Evolutionary conservation across 116 monocot species (phyloP).

Genomic region (Zostera marina): DNA sequence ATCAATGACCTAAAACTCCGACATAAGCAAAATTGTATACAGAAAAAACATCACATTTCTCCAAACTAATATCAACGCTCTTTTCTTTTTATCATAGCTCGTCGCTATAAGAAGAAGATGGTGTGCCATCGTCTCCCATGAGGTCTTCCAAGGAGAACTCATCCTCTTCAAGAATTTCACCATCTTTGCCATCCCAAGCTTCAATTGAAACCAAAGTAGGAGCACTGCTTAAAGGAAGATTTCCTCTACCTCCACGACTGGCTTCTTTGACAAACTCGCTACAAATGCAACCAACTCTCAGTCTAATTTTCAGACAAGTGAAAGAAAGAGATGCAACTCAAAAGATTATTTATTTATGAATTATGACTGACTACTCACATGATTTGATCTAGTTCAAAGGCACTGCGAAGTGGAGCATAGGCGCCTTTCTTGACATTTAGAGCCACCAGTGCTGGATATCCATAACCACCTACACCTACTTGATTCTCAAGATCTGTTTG

Average conservation of each 20-base stretch:
- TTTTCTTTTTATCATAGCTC: too few species aligned
- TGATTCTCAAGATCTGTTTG: conserved; percentile 74
- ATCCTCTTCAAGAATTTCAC: conserved; percentile 64
- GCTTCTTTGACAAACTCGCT: conserved; percentile 93
- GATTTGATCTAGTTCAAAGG: conserved; percentile 57
- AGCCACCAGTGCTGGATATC: conserved; percentile 86
- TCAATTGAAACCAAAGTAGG: conserved; percentile 39
- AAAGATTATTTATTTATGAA: background rate
- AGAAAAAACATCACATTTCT: too few species aligned
- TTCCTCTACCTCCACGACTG: conserved; percentile 79
- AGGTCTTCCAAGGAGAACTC: conserved; percentile 95
- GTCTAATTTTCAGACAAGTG: background rate
- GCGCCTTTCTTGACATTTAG: conserved; percentile 73
- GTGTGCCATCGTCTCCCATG: conserved; percentile 40
- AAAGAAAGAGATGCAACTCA: too few species aligned
- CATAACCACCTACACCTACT: conserved; percentile 89
- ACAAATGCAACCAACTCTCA: conserved; percentile 2
- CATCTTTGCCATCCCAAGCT: conserved; percentile 93
- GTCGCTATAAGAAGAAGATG: conserved; percentile 39
- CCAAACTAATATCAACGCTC: too few species aligned
- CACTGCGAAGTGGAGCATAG: conserved; percentile 70
- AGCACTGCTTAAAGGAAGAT: conserved; percentile 38
- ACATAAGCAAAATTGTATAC: too few species aligned
- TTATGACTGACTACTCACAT: conserved; percentile 27
- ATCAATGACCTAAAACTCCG: too few species aligned